Conservation (phyloP, 2,329 filamentous ascomycete species). For the Scleromitrula shiraiana region DNA sequence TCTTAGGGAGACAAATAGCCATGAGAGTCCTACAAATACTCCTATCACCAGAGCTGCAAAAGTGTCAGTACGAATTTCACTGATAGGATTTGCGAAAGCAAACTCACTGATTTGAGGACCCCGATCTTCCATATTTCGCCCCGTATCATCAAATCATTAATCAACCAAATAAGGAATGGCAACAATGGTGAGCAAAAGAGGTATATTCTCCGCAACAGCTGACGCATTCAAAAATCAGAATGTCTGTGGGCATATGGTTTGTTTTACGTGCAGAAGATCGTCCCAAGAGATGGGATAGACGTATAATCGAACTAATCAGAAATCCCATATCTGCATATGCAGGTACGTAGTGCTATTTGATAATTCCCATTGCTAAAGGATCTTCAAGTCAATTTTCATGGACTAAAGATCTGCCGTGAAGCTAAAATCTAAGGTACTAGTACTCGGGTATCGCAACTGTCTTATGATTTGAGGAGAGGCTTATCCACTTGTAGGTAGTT, state of each 20-base stretch:
- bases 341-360: neutral
- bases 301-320: neutral
- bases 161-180: neutral
- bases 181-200: neutral
- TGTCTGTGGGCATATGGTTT: neutral
- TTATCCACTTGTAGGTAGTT: too few relatives aligned
- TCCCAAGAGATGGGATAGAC: too few relatives aligned
- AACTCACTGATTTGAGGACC: neutral
- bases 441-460: too few relatives aligned
- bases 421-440: too few relatives aligned
- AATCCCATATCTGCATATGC: neutral
- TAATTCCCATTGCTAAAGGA: neutral
- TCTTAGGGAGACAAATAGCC: conserved; percentile 20
- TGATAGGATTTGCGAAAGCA: neutral
- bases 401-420: too few relatives aligned
- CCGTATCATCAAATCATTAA: neutral
- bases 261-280: neutral
- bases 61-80: conserved; percentile 1
- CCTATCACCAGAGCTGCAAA: conserved; percentile 15
- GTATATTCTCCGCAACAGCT: neutral
- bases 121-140: neutral
- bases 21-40: conserved; percentile 18
- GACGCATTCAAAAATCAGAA: neutral
- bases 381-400: too few relatives aligned
- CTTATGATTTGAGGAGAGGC: too few relatives aligned